Base-by-base conservation (phyloP, 345 rosid species). In the Jatropha curcas region DNA sequence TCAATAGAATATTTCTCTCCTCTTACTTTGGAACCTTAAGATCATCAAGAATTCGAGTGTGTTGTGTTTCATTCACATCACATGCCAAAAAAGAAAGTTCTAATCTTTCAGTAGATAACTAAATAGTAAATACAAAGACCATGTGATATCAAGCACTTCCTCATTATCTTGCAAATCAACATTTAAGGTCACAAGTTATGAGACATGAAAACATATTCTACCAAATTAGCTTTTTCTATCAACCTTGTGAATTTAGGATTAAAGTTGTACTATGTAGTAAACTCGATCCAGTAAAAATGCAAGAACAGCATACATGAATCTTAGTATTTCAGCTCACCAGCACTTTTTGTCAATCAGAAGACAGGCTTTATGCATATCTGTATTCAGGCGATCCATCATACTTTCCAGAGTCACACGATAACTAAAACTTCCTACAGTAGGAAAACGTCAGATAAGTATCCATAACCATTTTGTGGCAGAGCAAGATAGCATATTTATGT, bases 321-420 rank as follows among this genome's bases (percentile, higher is more conserved):
- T 31, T n/a, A 24, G 46, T 14, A 25, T 65, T 14, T 24, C 24
- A 25, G 39, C 81, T 37, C 51, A 78, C 82, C 75, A 74, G 78
- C 82, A 79, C 13, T 69, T 62, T 43, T 65, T 50, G 43, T 79
- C 71, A 65, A 79, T 79, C 60, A 9, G 63, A 33, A 48, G 63
- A 25, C 78, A 74, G 3, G 75, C 82, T 65, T 74, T 30, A 25
- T 69, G 74, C 63, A 79, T 65, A 74, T 74, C 78, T 12, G 78
- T 79, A 57, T 70, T 70, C 50, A 74, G 68, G 45, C 82, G 75
- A 68, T 79, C 82, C 68, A 74, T 48, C 82, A 79, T 35, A 59
- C 50, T 60, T 52, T 69, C 74, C 35, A 64, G 37, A 4, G 77
- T 69, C 28, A 79, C 72, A 2, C 67, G 75, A 64, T 62, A 79